Conservation (phyloP, 2,329 filamentous ascomycete species). For the Diaporthe vexans region DNA sequence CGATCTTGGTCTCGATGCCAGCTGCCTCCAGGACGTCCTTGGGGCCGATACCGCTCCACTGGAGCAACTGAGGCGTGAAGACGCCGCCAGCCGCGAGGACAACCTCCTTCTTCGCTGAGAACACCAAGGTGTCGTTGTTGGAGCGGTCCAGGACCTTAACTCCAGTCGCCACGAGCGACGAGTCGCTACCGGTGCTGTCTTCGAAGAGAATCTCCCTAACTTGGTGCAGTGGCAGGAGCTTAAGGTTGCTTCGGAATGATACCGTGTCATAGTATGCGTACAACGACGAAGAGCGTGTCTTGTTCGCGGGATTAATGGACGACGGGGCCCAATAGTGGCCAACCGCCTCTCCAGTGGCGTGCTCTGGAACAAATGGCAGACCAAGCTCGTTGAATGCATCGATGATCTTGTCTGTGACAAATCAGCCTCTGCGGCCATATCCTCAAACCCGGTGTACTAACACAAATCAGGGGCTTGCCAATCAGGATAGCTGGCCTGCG, state of each 20-base stretch:
- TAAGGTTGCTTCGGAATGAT: conserved; percentile 2
- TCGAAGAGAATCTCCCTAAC: conserved; percentile 9
- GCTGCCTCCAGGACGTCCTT: not conserved
- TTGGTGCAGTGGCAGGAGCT: conserved; percentile 6
- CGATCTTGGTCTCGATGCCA: conserved; percentile 12
- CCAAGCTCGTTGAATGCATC: conserved; percentile 10
- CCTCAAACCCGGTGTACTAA: not conserved
- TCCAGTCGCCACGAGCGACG: conserved; percentile 2
- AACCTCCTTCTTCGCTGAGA: conserved; percentile 11
- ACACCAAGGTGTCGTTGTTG: conserved; percentile 4
- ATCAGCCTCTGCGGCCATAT: not conserved
- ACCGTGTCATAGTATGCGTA: conserved; percentile 20
- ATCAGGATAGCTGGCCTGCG: conserved; percentile 17
- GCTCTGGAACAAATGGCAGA: conserved; percentile 1
- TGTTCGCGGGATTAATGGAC: conserved; percentile 1
- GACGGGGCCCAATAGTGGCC: conserved; percentile 13
- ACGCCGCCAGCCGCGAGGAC: conserved; percentile 12
- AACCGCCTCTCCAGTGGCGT: not conserved
- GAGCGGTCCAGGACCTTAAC: conserved; percentile 3
- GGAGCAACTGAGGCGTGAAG: conserved; percentile 9
- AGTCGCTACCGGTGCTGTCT: not conserved
- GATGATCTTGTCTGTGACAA: conserved; percentile 7
- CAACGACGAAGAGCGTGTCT: conserved; percentile 15
- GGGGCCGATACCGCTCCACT: conserved; percentile 16
- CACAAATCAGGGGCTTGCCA: conserved; percentile 25